Percentiles rank a stretch among this genome's conserved stretches.
Evolutionary conservation across 2,329 filamentous ascomycete genomes (phyloP).

Genomic region (Dryadomyces quercus-mongolicae): DNA sequence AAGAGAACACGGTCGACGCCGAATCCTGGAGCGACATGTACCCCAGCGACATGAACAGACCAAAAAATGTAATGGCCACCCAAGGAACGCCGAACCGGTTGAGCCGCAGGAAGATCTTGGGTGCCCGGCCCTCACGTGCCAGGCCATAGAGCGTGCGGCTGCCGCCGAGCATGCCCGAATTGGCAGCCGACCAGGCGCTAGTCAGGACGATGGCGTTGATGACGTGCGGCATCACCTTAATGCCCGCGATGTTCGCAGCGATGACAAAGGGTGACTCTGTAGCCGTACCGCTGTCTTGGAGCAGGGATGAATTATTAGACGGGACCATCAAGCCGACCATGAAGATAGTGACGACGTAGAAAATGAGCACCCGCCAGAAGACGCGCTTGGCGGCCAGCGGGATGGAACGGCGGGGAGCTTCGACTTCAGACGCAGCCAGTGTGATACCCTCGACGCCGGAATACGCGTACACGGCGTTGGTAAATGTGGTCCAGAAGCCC

Average conservation of each 20-base stretch:
- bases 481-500: constrained; percentile 29
- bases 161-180: constrained; percentile 48
- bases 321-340: constrained; percentile 18
- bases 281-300: constrained; percentile 19
- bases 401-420: constrained; percentile 11
- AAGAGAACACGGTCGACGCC: constrained; percentile 15
- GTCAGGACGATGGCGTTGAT: constrained; percentile 68
- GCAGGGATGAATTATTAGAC: constrained; percentile 18
- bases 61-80: constrained; percentile 39
- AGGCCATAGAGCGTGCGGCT: constrained; percentile 47
- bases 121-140: constrained; percentile 45
- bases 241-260: constrained; percentile 55
- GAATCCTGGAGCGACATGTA: constrained; percentile 28
- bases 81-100: constrained; percentile 42
- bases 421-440: constrained; percentile 11
- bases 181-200: constrained; percentile 57
- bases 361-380: constrained; percentile 19
- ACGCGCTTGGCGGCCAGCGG: constrained; percentile 13
- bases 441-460: constrained; percentile 40
- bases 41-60: constrained; percentile 34
- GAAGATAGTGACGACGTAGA: constrained; percentile 19
- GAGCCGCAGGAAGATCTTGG: constrained; percentile 41
- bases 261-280: constrained; percentile 55
- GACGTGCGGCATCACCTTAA: constrained; percentile 54
- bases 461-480: constrained; percentile 23